Evolutionary conservation across 148 eudicot genomes (phyloP), one percentile per base, ranked within the genome.

Genomic region (Dysphania ambrosioides): DNA sequence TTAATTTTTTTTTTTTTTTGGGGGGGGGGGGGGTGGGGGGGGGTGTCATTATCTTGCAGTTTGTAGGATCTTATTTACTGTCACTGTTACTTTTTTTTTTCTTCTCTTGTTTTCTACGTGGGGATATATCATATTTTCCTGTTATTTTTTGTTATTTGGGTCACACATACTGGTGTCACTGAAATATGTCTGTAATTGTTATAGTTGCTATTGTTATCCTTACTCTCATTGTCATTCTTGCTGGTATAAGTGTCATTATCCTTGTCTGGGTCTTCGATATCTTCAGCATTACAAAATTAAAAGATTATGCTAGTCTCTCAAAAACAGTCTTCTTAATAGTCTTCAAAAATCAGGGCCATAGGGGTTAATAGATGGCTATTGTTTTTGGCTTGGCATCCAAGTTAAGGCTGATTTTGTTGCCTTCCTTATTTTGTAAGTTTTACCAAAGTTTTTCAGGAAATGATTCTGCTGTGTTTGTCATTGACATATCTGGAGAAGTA

Each of bases 361-460:
- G 16, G 53, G 53, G 21, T 47, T 1, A 47, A 44, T 44, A 11
- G 21, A 4, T 47, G 53, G 16, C 53, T 47, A 47, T 47, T 47
- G 21, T 47, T 4, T 47, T 47, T 47, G 53, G 53, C 16, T 47
- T 47, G 0, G 53, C 53, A 47, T 47, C 53, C 13, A 47, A 57
- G 36, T 67, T 26, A 55, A 26, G 44, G 49, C 64, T 76, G 55
- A 71, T 66, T 21, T 74, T 59, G 55, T 47, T 65, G 72, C 53
- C 29, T 55, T 70, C 70, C 31, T 44, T 70, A 57, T n/a, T 38
- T 76, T 47, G 35, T 77, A 83, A 91, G 97, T 24, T 89, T 89
- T 87, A 83, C 85, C 74, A 92, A 91, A 81, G 82, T 35, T 73
- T 89, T 89, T 89, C 93, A 71, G 92, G 80, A 66, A 93, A 89